Evolutionary conservation across 164 flowering plant species (phyloP).

Genomic region (grape (Vitis vinifera)): DNA sequence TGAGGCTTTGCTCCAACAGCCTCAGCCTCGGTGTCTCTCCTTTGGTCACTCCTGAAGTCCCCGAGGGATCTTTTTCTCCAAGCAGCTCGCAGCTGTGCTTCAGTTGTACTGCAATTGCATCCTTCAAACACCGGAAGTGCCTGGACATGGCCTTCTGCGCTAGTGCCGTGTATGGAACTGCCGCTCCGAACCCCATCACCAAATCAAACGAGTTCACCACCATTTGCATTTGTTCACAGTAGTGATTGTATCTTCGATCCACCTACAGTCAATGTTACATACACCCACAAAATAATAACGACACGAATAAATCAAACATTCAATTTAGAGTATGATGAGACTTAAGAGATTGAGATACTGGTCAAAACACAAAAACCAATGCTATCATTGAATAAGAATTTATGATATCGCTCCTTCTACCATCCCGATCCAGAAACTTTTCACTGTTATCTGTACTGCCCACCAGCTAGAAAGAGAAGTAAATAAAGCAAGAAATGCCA

Average conservation of each 20-base stretch:
- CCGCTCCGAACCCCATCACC: constrained; percentile 93
- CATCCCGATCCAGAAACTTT: no score
- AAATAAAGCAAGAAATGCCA: no score
- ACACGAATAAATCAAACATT: no score
- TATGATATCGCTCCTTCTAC: no score
- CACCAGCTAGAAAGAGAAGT: no score
- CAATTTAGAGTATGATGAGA: no score
- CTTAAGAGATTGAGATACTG: no score
- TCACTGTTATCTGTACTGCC: no score
- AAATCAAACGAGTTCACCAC: constrained; percentile 93
- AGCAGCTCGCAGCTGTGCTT: constrained; percentile 79
- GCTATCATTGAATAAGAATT: no score
- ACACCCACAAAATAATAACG: neutral
- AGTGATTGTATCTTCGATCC: constrained; percentile 86
- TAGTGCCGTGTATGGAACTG: constrained; percentile 80
- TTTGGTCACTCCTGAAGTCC: constrained; percentile 64
- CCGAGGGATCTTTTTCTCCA: constrained; percentile 77
- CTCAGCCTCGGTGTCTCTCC: constrained; percentile 95
- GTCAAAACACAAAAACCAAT: no score
- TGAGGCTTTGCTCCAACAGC: constrained; percentile 80
- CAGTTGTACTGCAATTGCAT: constrained; percentile 72
- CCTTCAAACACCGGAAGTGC: constrained; percentile 91
- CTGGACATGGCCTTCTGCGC: constrained; percentile 98
- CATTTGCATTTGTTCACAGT: constrained; percentile 96
- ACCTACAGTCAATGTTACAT: constrained; percentile 46